Evolutionary conservation across 805 yeast species (phyloP), one percentile per base, ranked within the genome.

Genomic region (Candida orba): DNA sequence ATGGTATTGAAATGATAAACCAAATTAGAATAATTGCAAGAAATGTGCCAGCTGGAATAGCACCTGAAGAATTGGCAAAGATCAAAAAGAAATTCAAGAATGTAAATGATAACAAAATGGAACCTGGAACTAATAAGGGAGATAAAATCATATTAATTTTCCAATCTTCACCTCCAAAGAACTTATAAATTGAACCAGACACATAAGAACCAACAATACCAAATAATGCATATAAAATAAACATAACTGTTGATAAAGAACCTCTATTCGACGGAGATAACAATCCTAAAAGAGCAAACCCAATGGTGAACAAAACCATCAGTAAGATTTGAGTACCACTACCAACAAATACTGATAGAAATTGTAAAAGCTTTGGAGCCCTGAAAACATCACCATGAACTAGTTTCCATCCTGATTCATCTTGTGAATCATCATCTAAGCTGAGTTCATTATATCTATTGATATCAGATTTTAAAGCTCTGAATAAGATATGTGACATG

Each of bases 321-420:
- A 83, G 69, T 50, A 89, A 75, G 29, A 91, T 63, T 65, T 93
- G 99, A 27, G 75, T 64, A 47, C 99, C 99, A 42, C 93, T 80
- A 37, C 99, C 99, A 39, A 89, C 76, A 20, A 90, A 64, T 8
- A 89, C 79, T 2, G 96, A 84, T 47, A 89, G 72, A 6, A 85
- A 46, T 75, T 89, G 73, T 43, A 84, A 72, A 52, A 75, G 68
- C 40, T 70, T 61, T 36, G 98, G 98, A 8, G 90, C 67, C 63
- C 98, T 78, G 69, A 91, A 91, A 27, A 91, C 89, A 62, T 91
- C 98, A 49, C 97, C 98, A 56, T 90, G 95, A 34, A 89, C 82
- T 51, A 93, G 73, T 62, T 93, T 93, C 99, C 99, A 93, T 34
- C 99, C 99, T 59, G 89, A 76, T 62, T 93, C 98, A 57, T 89